Percentiles rank a stretch among this genome's conserved stretches.
Conservation (phyloP, 2,329 filamentous ascomycete genomes). For the Colletotrichum cordylinicola region DNA sequence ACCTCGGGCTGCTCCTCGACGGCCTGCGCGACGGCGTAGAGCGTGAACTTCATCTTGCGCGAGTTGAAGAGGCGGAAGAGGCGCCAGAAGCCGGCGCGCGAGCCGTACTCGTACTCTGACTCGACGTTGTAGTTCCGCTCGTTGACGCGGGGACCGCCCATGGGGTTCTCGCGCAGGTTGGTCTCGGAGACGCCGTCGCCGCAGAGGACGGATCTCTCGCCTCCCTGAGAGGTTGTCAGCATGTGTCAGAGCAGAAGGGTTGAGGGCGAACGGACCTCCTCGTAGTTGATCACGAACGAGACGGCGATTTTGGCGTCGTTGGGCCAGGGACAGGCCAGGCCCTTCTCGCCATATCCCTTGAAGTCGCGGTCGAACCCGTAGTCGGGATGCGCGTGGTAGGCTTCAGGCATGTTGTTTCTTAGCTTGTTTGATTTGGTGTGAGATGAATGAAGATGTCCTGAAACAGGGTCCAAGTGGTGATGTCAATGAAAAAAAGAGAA, state of each 20-base stretch:
- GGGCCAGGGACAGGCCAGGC: conserved; percentile 41
- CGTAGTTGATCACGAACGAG: conserved; percentile 51
- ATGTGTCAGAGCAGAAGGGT: not conserved
- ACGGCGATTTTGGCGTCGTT: conserved; percentile 47
- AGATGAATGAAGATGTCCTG: not conserved
- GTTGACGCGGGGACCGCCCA: conserved; percentile 37
- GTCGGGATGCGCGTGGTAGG: conserved; percentile 32
- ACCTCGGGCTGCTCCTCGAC: conserved; percentile 54
- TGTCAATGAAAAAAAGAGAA: not conserved
- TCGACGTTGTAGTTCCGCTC: conserved; percentile 53
- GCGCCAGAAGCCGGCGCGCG: conserved; percentile 54
- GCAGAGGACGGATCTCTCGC: conserved; percentile 40
- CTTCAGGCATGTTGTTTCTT: conserved; percentile 27
- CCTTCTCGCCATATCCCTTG: conserved; percentile 45
- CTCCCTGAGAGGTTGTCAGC: conserved; percentile 25
- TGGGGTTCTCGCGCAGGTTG: conserved; percentile 44
- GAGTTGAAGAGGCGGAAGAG: conserved; percentile 54
- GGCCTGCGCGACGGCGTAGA: conserved; percentile 55
- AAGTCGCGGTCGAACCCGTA: conserved; percentile 36
- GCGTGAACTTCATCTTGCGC: conserved; percentile 53
- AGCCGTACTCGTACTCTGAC: conserved; percentile 57
- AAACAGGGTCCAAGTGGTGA: not conserved
- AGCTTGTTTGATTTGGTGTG: not conserved
- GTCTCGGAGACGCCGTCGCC: conserved; percentile 44
- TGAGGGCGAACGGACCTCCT: conserved; percentile 36